A percentile compares a stretch with the other conserved stretches of the same genome.
Conservation (phyloP, 2,329 filamentous ascomycete genomes). For the Neocatenulostroma microsporum region DNA sequence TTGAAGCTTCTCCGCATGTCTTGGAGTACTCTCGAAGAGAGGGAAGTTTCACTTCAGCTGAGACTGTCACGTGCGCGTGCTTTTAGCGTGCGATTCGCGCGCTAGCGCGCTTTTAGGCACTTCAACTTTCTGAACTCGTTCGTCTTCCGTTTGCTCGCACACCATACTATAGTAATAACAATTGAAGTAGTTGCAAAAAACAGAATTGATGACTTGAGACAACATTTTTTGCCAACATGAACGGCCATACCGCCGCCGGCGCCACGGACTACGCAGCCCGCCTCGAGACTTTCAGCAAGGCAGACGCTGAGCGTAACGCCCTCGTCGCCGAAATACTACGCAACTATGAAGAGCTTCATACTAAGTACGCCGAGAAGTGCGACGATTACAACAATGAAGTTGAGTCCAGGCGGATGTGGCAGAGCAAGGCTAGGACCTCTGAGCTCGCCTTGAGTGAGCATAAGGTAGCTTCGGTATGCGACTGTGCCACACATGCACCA, state of each 20-base stretch:
- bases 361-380: conserved; percentile 25
- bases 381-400: conserved; percentile 32
- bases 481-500: background rate
- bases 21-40: too few relatives aligned
- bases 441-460: conserved; percentile 19
- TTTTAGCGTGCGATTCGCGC: too few relatives aligned
- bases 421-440: conserved; percentile 19
- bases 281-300: conserved; percentile 27
- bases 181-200: background rate
- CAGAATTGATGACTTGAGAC: too few relatives aligned
- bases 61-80: too few relatives aligned
- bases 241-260: conserved; percentile 12
- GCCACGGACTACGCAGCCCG: conserved; percentile 14
- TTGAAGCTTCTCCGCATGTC: too few relatives aligned
- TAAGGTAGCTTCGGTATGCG: conserved; percentile 21
- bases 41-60: too few relatives aligned
- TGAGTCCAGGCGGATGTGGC: conserved; percentile 29
- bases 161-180: conserved; percentile 1
- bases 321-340: conserved; percentile 25
- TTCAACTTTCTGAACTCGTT: too few relatives aligned
- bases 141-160: conserved; percentile 4
- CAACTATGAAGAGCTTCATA: conserved; percentile 27
- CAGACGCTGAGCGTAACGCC: conserved; percentile 26
- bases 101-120: too few relatives aligned
- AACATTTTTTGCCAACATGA: too few relatives aligned